Evolutionary conservation across 139 green algal species (phyloP), one percentile per base, ranked within the genome.

Genomic region (Auxenochlorella pyrenoidosa): DNA sequence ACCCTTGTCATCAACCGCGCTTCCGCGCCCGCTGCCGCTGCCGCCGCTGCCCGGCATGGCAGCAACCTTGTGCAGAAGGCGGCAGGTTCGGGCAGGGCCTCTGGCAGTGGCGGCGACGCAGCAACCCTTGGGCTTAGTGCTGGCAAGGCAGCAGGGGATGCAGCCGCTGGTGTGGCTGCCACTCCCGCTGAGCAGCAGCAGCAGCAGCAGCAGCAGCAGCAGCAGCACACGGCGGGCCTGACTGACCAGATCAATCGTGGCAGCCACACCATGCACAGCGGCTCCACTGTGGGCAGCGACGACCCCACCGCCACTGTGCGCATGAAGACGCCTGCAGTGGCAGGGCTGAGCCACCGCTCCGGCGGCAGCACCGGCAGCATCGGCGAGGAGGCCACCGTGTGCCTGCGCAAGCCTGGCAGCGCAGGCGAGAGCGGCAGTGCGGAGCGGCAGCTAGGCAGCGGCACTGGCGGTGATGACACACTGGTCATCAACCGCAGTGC

Each of bases 51-150:
- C 19, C n/a, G 47, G 26, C 82, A 30, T n/a, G 21, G 43, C 82
- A 86, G 71, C 85, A 89, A 28, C 91, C 91, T 87, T 90, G 88
- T 59, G 16, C 80, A 63, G 5, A 63, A 60, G 34, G 36, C 79
- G 36, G 58, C 79, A 19, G 79, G 59, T 36, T 73, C 79, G 73
- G 59, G 79, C 79, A 22, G 51, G 34, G 21, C 24, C 3, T 40
- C 26, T 30, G 38, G 51, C 24, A 15, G 76, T 34, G 58, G 51
- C 24, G 18, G 82, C 89, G 54, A 94, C 88, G 76, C 89, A 76
- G 86, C 92, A 86, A 83, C 90, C 79, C 30, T 83, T 90, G 51
- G 84, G 88, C 38, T 94, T 5, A 88, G 82, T 28, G 34, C 59
- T 3, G 38, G 36, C 54, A 76, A 36, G 40, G 24, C 40, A n/a